These are phyloP conservation scores for Tricholoma flavovirens DNA, from an alignment of 768 basidiomycete species.

Conservation along the genomic window DNA sequence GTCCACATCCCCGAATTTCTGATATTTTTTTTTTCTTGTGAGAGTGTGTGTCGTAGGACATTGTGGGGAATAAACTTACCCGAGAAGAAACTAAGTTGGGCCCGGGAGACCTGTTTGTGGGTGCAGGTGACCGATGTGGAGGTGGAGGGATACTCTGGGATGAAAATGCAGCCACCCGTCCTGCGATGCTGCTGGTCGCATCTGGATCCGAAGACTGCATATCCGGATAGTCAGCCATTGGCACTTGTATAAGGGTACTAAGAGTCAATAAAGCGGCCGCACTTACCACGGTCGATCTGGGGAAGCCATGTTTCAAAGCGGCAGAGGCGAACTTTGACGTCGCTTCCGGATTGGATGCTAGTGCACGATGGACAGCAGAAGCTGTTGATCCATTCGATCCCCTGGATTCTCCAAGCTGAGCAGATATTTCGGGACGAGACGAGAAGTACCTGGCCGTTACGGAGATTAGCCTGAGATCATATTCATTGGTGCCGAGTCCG, in stretches of 20 bases:
- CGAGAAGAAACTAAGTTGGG: slow-evolving; percentile 20
- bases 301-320: slow-evolving; percentile 31
- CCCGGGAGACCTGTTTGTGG: slow-evolving; percentile 23
- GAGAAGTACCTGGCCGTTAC: slow-evolving; percentile 57
- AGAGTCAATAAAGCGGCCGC: neutral
- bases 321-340: slow-evolving; percentile 36
- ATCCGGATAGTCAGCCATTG: neutral
- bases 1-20: slow-evolving; percentile 63
- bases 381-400: slow-evolving; percentile 26
- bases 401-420: slow-evolving; percentile 24
- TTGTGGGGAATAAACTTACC: slow-evolving; percentile 15
- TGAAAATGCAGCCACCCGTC: slow-evolving; percentile 55
- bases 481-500: neutral
- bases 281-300: slow-evolving; percentile 33
- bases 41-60: neutral
- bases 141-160: slow-evolving; percentile 15
- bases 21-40: neutral
- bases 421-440: slow-evolving; percentile 62
- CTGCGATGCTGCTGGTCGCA: slow-evolving; percentile 32
- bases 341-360: slow-evolving; percentile 37
- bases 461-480: neutral
- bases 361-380: slow-evolving; percentile 40
- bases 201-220: slow-evolving; percentile 35
- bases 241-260: neutral
- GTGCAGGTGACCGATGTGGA: slow-evolving; percentile 14